Evolutionary conservation across 768 basidiomycete species (phyloP).

Genomic region (Tylopilus sp.): DNA sequence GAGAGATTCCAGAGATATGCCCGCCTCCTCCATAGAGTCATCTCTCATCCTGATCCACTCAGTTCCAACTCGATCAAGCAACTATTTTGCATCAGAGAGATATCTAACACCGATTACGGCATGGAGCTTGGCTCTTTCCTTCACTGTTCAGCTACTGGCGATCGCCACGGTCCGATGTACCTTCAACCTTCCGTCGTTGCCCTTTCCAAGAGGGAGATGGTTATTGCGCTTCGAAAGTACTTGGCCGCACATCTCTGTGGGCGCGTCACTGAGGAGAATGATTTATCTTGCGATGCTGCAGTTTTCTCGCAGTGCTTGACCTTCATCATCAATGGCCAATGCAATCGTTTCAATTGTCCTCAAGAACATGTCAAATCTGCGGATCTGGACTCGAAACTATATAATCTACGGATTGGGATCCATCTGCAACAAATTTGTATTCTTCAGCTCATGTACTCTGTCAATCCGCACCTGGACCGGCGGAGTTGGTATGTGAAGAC

Average conservation of each 20-base stretch:
- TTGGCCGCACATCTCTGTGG: slow-evolving; percentile 28
- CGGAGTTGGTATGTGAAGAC: not conserved
- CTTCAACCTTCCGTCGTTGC: not conserved
- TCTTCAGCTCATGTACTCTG: slow-evolving; percentile 32
- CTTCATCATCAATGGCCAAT: slow-evolving; percentile 30
- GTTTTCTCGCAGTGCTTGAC: slow-evolving; percentile 39
- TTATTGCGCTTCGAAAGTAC: slow-evolving; percentile 18
- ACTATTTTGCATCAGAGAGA: slow-evolving; percentile 22
- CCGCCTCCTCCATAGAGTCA: slow-evolving; percentile 5
- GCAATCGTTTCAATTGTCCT: slow-evolving; percentile 33
- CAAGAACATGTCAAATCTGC: slow-evolving; percentile 34
- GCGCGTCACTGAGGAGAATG: slow-evolving; percentile 33
- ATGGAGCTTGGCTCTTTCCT: slow-evolving; percentile 9
- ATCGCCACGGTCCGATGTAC: not conserved
- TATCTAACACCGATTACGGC: slow-evolving; percentile 9
- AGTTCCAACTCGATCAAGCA: slow-evolving; percentile 19
- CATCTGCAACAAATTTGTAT: slow-evolving; percentile 51
- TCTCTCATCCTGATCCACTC: slow-evolving; percentile 4
- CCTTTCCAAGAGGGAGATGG: slow-evolving; percentile 21
- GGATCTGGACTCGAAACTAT: slow-evolving; percentile 31
- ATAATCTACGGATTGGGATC: slow-evolving; percentile 40
- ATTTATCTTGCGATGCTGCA: slow-evolving; percentile 25
- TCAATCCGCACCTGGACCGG: not conserved
- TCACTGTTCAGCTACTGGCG: not conserved
- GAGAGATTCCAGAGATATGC: slow-evolving; percentile 3